Conservation (phyloP, 345 rosid species). For the Populus ilicifolia region DNA sequence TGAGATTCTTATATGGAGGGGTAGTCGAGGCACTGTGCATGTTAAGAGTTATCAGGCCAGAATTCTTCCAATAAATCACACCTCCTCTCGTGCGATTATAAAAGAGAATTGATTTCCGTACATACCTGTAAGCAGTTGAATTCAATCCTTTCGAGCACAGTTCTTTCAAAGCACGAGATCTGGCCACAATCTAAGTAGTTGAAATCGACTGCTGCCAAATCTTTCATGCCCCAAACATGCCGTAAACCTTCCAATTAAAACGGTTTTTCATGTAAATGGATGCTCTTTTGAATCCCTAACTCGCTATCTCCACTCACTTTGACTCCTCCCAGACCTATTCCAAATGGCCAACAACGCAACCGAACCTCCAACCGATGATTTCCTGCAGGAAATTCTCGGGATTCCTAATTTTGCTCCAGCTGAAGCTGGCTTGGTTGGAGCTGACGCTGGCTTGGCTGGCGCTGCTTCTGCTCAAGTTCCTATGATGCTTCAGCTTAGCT, state of each 20-base stretch:
- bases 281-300: slow-evolving; percentile 22
- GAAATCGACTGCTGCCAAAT: no score
- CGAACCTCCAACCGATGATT: slow-evolving; percentile 71
- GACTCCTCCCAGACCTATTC: slow-evolving; percentile 24
- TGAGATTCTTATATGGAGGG: no score
- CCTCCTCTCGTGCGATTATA: no score
- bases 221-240: background rate
- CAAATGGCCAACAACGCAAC: slow-evolving; percentile 77
- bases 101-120: no score
- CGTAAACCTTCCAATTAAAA: background rate
- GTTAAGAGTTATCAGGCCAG: no score
- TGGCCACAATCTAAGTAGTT: no score
- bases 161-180: no score
- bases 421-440: slow-evolving; percentile 48
- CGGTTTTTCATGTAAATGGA: slow-evolving; percentile 37
- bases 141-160: no score
- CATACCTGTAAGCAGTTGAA: no score
- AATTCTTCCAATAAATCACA: no score
- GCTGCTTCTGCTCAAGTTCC: slow-evolving; percentile 44
- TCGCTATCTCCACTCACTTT: slow-evolving; percentile 22
- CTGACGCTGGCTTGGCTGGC: slow-evolving; percentile 43
- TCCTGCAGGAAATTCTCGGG: slow-evolving; percentile 86
- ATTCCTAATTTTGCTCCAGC: slow-evolving; percentile 61
- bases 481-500: slow-evolving; percentile 87
- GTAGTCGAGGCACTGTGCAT: no score